Percentiles rank a stretch among this genome's conserved stretches.
Evolutionary conservation across 1,139 yeast species (phyloP).

Genomic region (Yamadazyma dendronema): DNA sequence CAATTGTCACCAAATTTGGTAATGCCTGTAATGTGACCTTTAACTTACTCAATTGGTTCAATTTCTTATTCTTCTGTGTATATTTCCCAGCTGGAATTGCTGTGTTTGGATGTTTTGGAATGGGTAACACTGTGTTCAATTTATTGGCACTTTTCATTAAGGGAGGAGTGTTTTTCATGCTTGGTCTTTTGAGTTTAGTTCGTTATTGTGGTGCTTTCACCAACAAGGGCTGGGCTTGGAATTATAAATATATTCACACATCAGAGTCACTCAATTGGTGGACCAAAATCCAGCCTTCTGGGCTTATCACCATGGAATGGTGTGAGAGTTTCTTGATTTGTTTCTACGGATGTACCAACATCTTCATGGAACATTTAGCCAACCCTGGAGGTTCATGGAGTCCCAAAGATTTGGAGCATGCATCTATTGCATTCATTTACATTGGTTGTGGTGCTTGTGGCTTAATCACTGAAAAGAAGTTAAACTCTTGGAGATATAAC

Average conservation of each 20-base stretch:
- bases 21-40: slow-evolving; percentile 24
- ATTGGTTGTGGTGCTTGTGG: slow-evolving; percentile 95
- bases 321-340: slow-evolving; percentile 76
- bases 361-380: slow-evolving; percentile 81
- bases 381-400: slow-evolving; percentile 81
- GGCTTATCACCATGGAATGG: slow-evolving; percentile 78
- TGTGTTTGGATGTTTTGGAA: slow-evolving; percentile 68
- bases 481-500: slow-evolving; percentile 47
- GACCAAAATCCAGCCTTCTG: slow-evolving; percentile 46
- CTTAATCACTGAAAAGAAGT: slow-evolving; percentile 65
- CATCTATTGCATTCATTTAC: slow-evolving; percentile 89
- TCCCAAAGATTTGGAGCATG: slow-evolving; percentile 93
- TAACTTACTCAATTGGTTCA: slow-evolving; percentile 59
- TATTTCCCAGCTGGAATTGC: slow-evolving; percentile 76
- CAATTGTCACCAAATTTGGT: slow-evolving; percentile 9
- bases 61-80: slow-evolving; percentile 58
- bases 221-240: slow-evolving; percentile 91
- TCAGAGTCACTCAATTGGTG: slow-evolving; percentile 17
- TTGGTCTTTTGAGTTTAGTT: slow-evolving; percentile 75
- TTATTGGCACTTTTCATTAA: slow-evolving; percentile 92
- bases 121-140: slow-evolving; percentile 66
- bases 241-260: slow-evolving; percentile 45
- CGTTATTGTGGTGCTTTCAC: slow-evolving; percentile 83
- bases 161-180: slow-evolving; percentile 81
- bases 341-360: slow-evolving; percentile 83